Evolutionary conservation across 2,329 filamentous ascomycete genomes (phyloP).

Genomic region (Xylaria sp.): DNA sequence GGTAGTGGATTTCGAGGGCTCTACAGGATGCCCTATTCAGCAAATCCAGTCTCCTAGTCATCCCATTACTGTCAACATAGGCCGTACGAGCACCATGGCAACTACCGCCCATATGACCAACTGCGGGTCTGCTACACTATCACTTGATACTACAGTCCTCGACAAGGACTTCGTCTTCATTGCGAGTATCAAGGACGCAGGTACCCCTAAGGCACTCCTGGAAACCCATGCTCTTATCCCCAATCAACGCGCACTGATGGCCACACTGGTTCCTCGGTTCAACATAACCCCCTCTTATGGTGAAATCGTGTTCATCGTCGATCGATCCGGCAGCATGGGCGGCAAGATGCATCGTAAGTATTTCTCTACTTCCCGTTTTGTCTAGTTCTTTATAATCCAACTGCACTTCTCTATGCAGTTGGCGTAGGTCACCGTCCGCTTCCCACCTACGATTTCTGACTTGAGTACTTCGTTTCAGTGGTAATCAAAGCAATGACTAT

Average conservation of each 20-base stretch:
- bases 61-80: slow-evolving; percentile 17
- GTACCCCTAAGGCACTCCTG: slow-evolving; percentile 20
- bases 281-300: slow-evolving; percentile 9
- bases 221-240: slow-evolving; percentile 23
- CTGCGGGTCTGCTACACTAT: slow-evolving; percentile 21
- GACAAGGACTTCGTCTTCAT: slow-evolving; percentile 26
- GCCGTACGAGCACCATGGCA: slow-evolving; percentile 25
- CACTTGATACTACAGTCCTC: slow-evolving; percentile 5
- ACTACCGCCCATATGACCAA: slow-evolving; percentile 7
- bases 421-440: too few species aligned
- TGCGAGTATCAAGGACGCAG: slow-evolving; percentile 10
- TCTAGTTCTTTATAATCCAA: too few species aligned
- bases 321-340: slow-evolving; percentile 23
- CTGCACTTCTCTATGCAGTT: too few species aligned
- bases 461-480: too few species aligned
- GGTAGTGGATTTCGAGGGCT: slow-evolving; percentile 20
- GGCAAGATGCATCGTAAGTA: slow-evolving; percentile 17
- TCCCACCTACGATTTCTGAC: too few species aligned
- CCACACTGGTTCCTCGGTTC: slow-evolving; percentile 25
- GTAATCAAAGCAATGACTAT: slow-evolving; percentile 21
- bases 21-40: slow-evolving; percentile 18
- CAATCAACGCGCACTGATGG: slow-evolving; percentile 24
- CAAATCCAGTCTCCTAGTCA: slow-evolving; percentile 26
- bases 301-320: slow-evolving; percentile 28
- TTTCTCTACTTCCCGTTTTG: background rate